Conservation (phyloP, 495 filamentous ascomycete genomes). For the Aspergillus baeticus region DNA sequence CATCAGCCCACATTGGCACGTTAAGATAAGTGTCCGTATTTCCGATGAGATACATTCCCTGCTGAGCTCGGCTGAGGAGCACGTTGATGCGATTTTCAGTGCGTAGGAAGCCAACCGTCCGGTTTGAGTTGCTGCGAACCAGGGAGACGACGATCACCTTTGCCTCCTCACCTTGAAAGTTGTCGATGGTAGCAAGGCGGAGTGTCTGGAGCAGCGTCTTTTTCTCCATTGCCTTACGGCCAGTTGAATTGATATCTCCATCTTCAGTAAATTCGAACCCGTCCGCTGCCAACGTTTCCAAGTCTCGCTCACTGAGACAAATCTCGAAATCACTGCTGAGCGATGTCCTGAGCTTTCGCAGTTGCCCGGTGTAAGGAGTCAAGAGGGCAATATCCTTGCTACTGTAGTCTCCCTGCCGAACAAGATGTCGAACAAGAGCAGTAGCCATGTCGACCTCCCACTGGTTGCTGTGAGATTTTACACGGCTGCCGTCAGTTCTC, state of each 20-base stretch:
- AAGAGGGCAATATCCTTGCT: slow-evolving; percentile 72
- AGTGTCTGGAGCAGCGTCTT: slow-evolving; percentile 26
- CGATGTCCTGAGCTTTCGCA: slow-evolving; percentile 55
- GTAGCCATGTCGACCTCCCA: slow-evolving; percentile 67
- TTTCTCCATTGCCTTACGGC: background rate
- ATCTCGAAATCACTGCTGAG: slow-evolving; percentile 58
- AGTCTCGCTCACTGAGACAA: slow-evolving; percentile 66
- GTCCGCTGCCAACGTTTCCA: slow-evolving; percentile 55
- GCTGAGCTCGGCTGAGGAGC: slow-evolving; percentile 64
- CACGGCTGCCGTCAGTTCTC: slow-evolving; percentile 32
- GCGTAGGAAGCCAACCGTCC: slow-evolving; percentile 67
- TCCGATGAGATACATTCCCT: slow-evolving; percentile 86
- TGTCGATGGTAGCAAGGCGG: slow-evolving; percentile 76
- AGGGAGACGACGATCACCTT: slow-evolving; percentile 76
- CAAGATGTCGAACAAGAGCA: slow-evolving; percentile 67
- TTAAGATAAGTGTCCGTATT: slow-evolving; percentile 57
- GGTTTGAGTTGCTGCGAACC: slow-evolving; percentile 67
- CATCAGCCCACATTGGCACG: slow-evolving; percentile 68
- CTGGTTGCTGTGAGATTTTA: slow-evolving; percentile 65
- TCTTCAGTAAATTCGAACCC: slow-evolving; percentile 30
- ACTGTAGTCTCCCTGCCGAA: slow-evolving; percentile 63
- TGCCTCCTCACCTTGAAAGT: slow-evolving; percentile 82
- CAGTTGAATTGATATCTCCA: background rate
- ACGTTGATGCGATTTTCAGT: slow-evolving; percentile 82
- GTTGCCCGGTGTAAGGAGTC: slow-evolving; percentile 74